phyloP scores from a whole-genome alignment of 805 yeast species.

The Saturnispora gosingensis region DNA sequence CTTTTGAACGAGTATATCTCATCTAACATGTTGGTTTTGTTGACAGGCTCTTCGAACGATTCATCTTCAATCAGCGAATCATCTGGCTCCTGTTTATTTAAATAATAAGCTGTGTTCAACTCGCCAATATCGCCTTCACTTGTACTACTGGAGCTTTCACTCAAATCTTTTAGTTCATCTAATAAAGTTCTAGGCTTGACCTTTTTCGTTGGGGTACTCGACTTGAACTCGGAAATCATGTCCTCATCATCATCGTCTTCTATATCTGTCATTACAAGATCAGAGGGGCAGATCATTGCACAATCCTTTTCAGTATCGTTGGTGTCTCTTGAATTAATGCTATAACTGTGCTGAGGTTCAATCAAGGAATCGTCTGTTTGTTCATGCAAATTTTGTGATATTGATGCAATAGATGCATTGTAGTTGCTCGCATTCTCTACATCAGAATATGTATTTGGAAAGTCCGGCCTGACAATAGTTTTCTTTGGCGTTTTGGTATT shows the following conservation, averaged over 20 bases:
- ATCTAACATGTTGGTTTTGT: constrained; percentile 11
- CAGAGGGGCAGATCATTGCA: constrained; percentile 5
- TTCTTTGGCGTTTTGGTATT: neutral
- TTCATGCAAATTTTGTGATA: neutral
- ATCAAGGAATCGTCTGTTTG: neutral
- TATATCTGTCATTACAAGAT: constrained; percentile 6
- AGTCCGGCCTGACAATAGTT: neutral
- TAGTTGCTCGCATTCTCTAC: constrained; percentile 10
- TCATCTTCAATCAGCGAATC: neutral
- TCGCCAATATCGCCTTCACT: constrained; percentile 22
- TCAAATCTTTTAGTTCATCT: constrained; percentile 2
- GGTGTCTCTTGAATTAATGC: neutral
- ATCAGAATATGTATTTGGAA: constrained; percentile 8
- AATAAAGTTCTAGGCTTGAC: neutral
- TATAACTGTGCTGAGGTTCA: neutral
- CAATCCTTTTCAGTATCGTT: neutral
- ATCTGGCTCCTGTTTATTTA: constrained; percentile 3
- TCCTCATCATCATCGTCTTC: constrained; percentile 4
- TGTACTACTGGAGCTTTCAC: neutral
- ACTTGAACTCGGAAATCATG: neutral
- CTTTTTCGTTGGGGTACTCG: constrained; percentile 6
- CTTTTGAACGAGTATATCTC: constrained; percentile 12
- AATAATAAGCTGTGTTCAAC: constrained; percentile 10
- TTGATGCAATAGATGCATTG: neutral
- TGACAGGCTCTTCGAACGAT: constrained; percentile 1